These are phyloP conservation scores for Dendrobium catenatum DNA, from an alignment of 106 monocot species.

Conservation along the genomic window DNA sequence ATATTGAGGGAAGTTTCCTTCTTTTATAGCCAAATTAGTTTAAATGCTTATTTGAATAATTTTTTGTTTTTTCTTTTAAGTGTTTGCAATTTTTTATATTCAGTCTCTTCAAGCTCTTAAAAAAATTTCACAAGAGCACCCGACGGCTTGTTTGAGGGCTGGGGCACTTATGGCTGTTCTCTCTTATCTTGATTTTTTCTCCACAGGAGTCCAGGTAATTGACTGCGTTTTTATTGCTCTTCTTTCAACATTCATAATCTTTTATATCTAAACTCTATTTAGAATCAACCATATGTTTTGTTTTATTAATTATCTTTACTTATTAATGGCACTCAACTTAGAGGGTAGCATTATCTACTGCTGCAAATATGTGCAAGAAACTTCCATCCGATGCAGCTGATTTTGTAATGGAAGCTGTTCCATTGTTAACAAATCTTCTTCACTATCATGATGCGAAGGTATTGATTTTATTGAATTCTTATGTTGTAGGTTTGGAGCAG, in stretches of 20 bases:
- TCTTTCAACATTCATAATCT: background rate
- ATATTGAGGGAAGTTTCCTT: background rate
- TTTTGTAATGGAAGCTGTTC: conserved; percentile 99
- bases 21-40: background rate
- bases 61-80: background rate
- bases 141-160: conserved; percentile 92
- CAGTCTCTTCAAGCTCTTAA: conserved; percentile 99
- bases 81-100: conserved; percentile 4
- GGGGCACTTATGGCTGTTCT: conserved; percentile 99
- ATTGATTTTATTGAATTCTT: background rate
- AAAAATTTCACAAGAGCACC: conserved; percentile 96
- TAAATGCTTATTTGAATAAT: background rate
- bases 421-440: conserved; percentile 92
- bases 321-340: conserved; percentile 21
- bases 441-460: conserved; percentile 95
- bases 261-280: background rate
- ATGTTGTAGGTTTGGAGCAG: background rate
- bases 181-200: conserved; percentile 98
- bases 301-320: background rate
- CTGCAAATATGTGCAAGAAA: conserved; percentile 98
- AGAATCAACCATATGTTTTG: background rate
- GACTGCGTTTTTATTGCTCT: conserved; percentile 5
- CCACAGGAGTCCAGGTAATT: conserved; percentile 95
- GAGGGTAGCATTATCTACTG: conserved; percentile 97
- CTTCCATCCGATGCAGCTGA: conserved; percentile 98